These are phyloP conservation scores for Quercus dentata DNA, from an alignment of 306 rosid species.

Conservation along the genomic window DNA sequence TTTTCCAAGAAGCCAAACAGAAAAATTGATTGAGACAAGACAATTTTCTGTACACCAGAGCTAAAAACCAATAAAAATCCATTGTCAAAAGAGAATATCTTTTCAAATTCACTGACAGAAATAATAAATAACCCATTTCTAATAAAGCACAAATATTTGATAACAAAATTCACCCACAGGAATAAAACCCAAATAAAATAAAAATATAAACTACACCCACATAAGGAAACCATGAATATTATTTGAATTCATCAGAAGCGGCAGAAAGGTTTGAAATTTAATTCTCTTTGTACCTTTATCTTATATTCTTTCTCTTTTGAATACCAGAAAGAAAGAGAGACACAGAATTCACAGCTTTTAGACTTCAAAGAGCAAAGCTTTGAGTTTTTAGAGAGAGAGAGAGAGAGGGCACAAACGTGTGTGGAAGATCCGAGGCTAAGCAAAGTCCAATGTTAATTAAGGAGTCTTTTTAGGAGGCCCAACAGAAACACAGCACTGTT, in stretches of 20 bases:
- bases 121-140: neutral
- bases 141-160: neutral
- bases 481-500: neutral
- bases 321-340: slow-evolving; percentile 22
- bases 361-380: slow-evolving; percentile 8
- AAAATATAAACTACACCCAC: neutral
- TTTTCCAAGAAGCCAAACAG: slow-evolving; percentile 20
- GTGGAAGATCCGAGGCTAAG: slow-evolving; percentile 42
- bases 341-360: neutral
- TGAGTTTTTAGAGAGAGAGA: slow-evolving; percentile 7
- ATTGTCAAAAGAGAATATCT: neutral
- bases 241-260: neutral
- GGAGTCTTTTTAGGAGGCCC: neutral
- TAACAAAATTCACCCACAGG: neutral
- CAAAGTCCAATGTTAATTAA: slow-evolving; percentile 21
- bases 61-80: neutral
- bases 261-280: slow-evolving; percentile 11
- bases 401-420: slow-evolving; percentile 22
- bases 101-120: neutral
- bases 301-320: slow-evolving; percentile 18
- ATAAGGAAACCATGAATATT: neutral
- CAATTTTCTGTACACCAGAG: neutral
- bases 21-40: neutral
- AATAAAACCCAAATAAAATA: neutral
- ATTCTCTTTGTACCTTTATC: slow-evolving; percentile 34